phyloP scores from a whole-genome alignment of 78 protist species.

The Dictyostelium firmibasis region DNA sequence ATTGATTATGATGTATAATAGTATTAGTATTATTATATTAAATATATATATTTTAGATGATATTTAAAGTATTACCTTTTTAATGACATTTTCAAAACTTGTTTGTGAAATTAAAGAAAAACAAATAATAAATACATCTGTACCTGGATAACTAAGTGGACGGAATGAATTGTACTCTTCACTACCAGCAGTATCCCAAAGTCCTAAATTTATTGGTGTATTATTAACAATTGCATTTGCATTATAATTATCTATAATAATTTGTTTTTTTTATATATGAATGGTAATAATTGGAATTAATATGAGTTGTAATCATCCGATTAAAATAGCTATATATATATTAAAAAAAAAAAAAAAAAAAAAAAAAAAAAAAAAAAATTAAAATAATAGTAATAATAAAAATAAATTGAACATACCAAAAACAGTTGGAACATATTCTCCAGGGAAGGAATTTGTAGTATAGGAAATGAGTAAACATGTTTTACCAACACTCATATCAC shows the following conservation, averaged over 20 bases:
- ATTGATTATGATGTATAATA: no score
- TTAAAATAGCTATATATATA: no score
- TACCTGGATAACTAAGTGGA: conserved; percentile 85
- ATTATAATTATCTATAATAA: conserved; percentile 75
- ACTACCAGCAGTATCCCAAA: conserved; percentile 87
- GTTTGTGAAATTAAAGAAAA: conserved; percentile 49
- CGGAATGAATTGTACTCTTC: conserved; percentile 81
- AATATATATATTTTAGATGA: not conserved
- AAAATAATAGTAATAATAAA: no score
- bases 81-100: conserved; percentile 69
- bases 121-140: conserved; percentile 82
- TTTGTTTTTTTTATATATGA: not conserved
- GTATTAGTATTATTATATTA: not conserved
- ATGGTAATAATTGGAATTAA: not conserved
- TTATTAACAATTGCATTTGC: conserved; percentile 85
- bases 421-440: conserved; percentile 86
- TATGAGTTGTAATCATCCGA: no score
- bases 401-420: conserved; percentile 70
- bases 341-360: no score
- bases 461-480: conserved; percentile 76
- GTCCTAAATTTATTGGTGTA: conserved; percentile 72
- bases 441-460: conserved; percentile 79
- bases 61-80: conserved; percentile 28
- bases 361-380: no score
- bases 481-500: conserved; percentile 83